A percentile compares a stretch with the other conserved stretches of the same genome.
phyloP scores from a whole-genome alignment of 805 yeast species.

The Candida morakotiae region DNA sequence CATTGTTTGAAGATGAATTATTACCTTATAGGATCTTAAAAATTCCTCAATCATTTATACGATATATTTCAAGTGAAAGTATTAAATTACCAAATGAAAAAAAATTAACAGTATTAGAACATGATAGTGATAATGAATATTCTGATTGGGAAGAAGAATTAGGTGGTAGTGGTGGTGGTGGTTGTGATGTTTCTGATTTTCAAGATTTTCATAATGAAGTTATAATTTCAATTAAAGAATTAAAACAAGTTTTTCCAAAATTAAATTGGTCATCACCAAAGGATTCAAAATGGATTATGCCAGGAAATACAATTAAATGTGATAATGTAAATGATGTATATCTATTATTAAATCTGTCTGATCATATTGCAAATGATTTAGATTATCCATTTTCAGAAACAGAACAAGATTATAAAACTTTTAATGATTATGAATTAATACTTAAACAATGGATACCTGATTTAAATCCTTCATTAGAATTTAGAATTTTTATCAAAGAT shows the following conservation, averaged over 20 bases:
- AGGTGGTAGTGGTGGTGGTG: constrained; percentile 13
- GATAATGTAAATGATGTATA: constrained; percentile 70
- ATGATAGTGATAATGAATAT: constrained; percentile 58
- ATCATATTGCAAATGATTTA: constrained; percentile 82
- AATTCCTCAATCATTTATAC: constrained; percentile 30
- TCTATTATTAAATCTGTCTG: constrained; percentile 77
- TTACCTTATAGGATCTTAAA: constrained; percentile 21
- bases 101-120: constrained; percentile 12
- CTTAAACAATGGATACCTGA: constrained; percentile 80
- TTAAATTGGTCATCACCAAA: constrained; percentile 96
- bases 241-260: constrained; percentile 71
- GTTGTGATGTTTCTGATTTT: constrained; percentile 36
- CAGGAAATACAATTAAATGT: constrained; percentile 75
- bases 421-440: constrained; percentile 55
- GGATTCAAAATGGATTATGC: constrained; percentile 89
- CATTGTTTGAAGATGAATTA: constrained; percentile 16
- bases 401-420: constrained; percentile 10
- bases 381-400: constrained; percentile 61
- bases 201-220: constrained; percentile 57
- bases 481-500: constrained; percentile 75
- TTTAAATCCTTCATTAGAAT: constrained; percentile 87
- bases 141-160: constrained; percentile 63
- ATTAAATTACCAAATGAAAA: constrained; percentile 17
- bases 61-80: constrained; percentile 27
- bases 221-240: constrained; percentile 38